Base-by-base conservation (phyloP, 1,139 yeast genomes). In the Geotrichum phurueaensis region DNA sequence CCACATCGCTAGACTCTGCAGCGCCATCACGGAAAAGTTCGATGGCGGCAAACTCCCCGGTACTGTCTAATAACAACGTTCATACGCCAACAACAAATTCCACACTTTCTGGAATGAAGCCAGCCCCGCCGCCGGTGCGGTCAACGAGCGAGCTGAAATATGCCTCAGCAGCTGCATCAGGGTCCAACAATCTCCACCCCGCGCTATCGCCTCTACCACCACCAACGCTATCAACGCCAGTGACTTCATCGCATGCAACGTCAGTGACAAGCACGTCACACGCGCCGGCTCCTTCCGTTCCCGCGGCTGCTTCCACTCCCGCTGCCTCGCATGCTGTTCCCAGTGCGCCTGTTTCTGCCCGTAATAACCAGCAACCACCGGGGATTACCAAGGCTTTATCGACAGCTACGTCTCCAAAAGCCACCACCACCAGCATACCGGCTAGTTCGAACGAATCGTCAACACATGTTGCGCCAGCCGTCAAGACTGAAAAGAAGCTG, bases 71-170 rank as follows among this genome's bases (percentile, higher is more conserved):
- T 25, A 66, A 56, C 68, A 62, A 47, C 48, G 22, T 56, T 48
- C 29, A 50, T 25, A 49, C 60, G 43, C 56, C 65, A 6, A 36
- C 63, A 48, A 50, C 67, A 18, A 54, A 63, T 23, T 55, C 61
- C 25, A 56, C 53, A 13, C 23, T 49, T 18, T 47, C 53, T n/a
- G 58, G 58, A 23, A 54, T 84, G 65, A 84, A 84, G 70, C 89
- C 89, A 2, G 89, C 89, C 0, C 81, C 85, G 0, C 81, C 85
- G n/a, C 89, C 89, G n/a, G 75, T 83, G 12, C 81, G 82, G 25
- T 58, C 62, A 57, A 86, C 87, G 1, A 78, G 81, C 1, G 87
- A 83, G 61, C 76, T 87, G 64, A 86, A 86, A 67, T 87, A 90
- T 82, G 82, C 94, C 0, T 81, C 86, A 0, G 88, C 90, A 0